Evolutionary conservation across 768 basidiomycete genomes (phyloP), one percentile per base, ranked within the genome.

Genomic region (Tulasnella sp.): DNA sequence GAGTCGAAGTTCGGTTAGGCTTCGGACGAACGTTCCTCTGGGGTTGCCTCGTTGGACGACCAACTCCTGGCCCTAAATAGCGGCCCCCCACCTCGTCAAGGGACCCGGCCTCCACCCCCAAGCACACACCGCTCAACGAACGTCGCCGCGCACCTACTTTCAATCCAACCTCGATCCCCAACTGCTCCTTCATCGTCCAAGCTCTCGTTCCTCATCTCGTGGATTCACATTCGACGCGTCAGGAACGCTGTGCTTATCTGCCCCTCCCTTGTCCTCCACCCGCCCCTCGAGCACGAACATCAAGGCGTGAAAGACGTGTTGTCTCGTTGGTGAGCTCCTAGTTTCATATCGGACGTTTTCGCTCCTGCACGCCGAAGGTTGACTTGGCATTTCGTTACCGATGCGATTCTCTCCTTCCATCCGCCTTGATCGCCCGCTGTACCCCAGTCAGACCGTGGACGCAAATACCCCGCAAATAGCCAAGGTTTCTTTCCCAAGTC

Each of bases 1-100:
- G 18, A 68, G 62, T 68, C 62, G 62, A 68, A 68, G 62, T 68
- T 68, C 62, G 62, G 62, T 68, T 68, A 68, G 62, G 62, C 62
- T 68, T 68, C 62, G 62, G 62, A 68, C 62, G 62, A 68, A 68
- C 62, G 62, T 68, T 19, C 58, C 58, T 62, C 58, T 27, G 58
- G 58, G 58, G 27, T 62, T 62, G 24, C 62, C 62, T 68, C 62
- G 62, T 36, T 68, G 62, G 62, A 31, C 34, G 62, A 31, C 34
- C 62, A 36, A 34, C 27, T n/a, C 24, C 58, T 34, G 62, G 62
- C 34, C n/a, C 62, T 68, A 68, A 68, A 68, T 68, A 68, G 31
- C 62, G 62, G 62, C 62, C 62, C 39, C 62, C 62, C 62, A 68
- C 12, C 62, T 68, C 62, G 27, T 68, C 62, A 31, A 68, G 62